Conservation (phyloP, 768 basidiomycete species). For the Boletus rex-veris region DNA sequence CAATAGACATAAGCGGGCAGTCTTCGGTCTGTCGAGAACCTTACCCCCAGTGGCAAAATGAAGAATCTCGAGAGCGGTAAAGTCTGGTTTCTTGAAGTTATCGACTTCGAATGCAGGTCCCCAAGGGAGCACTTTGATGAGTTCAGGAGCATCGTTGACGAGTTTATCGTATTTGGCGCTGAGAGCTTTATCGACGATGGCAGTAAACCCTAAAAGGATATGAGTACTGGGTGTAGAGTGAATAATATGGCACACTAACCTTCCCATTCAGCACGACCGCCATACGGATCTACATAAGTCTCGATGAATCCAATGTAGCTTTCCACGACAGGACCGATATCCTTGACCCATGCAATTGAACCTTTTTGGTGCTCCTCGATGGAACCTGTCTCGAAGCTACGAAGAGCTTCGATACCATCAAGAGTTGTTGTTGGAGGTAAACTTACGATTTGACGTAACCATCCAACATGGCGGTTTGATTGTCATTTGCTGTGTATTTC, state of each 20-base stretch:
- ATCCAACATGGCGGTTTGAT: constrained; percentile 71
- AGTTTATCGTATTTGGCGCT: constrained; percentile 79
- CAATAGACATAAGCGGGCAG: background rate
- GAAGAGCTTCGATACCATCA: background rate
- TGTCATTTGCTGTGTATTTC: constrained; percentile 68
- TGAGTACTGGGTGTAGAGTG: background rate
- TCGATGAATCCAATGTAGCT: constrained; percentile 86
- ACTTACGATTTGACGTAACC: constrained; percentile 75
- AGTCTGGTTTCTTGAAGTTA: constrained; percentile 81
- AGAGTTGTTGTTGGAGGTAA: background rate
- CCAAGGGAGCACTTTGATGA: constrained; percentile 84
- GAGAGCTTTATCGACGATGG: constrained; percentile 81
- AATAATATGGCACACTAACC: constrained; percentile 38
- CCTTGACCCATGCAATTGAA: constrained; percentile 80
- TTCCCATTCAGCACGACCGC: constrained; percentile 92
- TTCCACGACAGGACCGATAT: constrained; percentile 83
- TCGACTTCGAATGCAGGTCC: constrained; percentile 66
- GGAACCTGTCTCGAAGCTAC: constrained; percentile 69
- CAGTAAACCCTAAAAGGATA: constrained; percentile 66
- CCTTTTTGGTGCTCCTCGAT: constrained; percentile 77
- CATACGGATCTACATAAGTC: constrained; percentile 87
- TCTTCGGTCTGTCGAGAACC: constrained; percentile 2
- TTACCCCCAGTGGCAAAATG: constrained; percentile 80
- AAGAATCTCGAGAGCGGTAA: constrained; percentile 80
- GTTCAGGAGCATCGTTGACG: constrained; percentile 70